Base-by-base conservation (phyloP, 2,329 filamentous ascomycete species). In the Alternaria panax region DNA sequence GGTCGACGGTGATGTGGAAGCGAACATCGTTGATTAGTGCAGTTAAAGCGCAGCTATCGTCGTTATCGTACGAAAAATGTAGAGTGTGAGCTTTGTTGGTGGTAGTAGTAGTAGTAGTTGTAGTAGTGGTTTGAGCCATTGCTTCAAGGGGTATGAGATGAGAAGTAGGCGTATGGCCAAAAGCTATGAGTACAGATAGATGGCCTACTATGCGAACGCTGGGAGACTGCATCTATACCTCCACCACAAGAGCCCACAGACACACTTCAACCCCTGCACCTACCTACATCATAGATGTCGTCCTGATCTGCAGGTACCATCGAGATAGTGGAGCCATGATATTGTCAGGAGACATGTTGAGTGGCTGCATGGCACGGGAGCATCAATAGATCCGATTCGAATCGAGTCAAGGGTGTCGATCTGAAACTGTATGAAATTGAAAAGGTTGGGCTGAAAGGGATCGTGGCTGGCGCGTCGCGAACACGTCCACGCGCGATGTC, bases 21-120 rank as follows among this genome's bases (percentile, higher is more conserved):
- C 64, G 66, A 12, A 68, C 62, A 45, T 67, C 64, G n/a, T 68
- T 67, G 36, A 63, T 59, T 7, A 68, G 60, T 4, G 62, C 52
- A 27, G 64, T 66, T 2, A 68, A n/a, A 3, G 62, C 60, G 11
- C 51, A 65, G 16, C 54, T 46, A 18, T 68, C 62, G 11, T 68
- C 58, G 14, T 64, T 42, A 24, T 68, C 63, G 42, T 63, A 66
- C 11, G 48, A 59, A 47, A 65, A 62, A 22, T 66, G 42, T 9
- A 68, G 46, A n/a, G 62, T 43, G 28, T 67, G 54, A 1, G 57
- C 65, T 25, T 60, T 60, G 5, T 57, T 41, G 5, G 47, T 53
- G 5, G 59, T 38, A 24, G 12, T 43, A 8, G 30, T 28, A n/a
- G n/a, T n/a, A n/a, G n/a, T n/a, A n/a, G n/a, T n/a, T n/a, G n/a